Evolutionary conservation across 176 grass and related monocot species (phyloP).

Genomic region (Lolium perenne): DNA sequence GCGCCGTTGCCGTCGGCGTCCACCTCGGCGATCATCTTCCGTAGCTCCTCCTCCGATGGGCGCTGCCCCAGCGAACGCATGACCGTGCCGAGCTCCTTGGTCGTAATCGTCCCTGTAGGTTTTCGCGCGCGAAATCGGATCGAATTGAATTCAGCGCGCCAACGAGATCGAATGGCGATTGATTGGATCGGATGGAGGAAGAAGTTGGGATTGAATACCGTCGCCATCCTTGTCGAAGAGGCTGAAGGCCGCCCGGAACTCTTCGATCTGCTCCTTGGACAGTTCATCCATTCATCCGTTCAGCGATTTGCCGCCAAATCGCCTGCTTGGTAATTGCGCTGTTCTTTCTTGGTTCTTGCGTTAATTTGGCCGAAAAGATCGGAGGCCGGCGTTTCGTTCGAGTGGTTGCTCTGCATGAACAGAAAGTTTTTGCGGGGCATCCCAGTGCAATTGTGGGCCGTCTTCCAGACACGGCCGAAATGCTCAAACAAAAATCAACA

Average conservation of each 20-base stretch:
- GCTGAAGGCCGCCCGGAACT: slow-evolving; percentile 61
- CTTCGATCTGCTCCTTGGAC: slow-evolving; percentile 54
- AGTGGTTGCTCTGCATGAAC: background rate
- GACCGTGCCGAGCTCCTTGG: slow-evolving; percentile 68
- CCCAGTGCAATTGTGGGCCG: background rate
- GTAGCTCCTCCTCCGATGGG: slow-evolving; percentile 69
- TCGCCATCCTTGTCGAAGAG: slow-evolving; percentile 72
- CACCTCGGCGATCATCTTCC: slow-evolving; percentile 64
- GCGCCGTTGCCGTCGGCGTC: slow-evolving; percentile 55
- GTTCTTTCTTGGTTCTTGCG: slow-evolving; percentile 10
- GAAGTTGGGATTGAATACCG: slow-evolving; percentile 22
- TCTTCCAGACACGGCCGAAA: too few species aligned
- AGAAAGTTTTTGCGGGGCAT: background rate
- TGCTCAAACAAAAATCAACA: too few species aligned
- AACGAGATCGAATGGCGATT: background rate
- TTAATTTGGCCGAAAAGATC: background rate
- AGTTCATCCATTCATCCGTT: slow-evolving; percentile 27
- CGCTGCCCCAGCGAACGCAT: slow-evolving; percentile 67
- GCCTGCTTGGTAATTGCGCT: background rate
- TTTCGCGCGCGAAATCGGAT: background rate
- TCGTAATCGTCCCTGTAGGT: slow-evolving; percentile 61
- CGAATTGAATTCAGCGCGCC: background rate
- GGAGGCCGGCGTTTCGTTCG: background rate
- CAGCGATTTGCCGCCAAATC: slow-evolving; percentile 2
- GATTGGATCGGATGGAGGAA: background rate